Conservation (phyloP, 768 basidiomycete genomes). For the Suillus plorans region DNA sequence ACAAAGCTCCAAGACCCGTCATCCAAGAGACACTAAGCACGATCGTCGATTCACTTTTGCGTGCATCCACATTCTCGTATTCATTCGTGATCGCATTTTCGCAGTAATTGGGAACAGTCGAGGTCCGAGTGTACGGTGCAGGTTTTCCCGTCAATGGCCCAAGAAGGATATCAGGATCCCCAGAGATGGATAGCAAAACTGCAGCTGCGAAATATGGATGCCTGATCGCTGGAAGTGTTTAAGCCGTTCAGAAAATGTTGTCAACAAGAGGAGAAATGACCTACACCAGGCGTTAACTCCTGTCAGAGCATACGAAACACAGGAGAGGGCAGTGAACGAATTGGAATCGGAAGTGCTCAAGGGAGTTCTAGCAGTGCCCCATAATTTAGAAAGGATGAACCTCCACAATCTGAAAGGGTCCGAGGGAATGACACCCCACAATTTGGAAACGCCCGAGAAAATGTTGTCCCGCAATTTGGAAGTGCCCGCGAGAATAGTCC, state of each 20-base stretch:
- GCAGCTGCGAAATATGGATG: constrained; percentile 4
- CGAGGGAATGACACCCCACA: background rate
- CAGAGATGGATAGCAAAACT: background rate
- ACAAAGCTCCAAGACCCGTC: background rate
- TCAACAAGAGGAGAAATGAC: background rate
- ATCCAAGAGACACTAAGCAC: background rate
- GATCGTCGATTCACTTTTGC: background rate
- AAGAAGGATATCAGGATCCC: background rate
- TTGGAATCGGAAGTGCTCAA: background rate
- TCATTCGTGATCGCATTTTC: background rate
- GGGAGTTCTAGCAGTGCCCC: background rate
- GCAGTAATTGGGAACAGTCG: background rate
- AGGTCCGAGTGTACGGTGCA: background rate
- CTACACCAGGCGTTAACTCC: background rate
- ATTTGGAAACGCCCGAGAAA: background rate
- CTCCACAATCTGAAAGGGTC: background rate
- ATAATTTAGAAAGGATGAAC: background rate
- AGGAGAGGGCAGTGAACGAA: background rate
- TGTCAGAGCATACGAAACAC: background rate
- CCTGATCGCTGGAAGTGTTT: background rate
- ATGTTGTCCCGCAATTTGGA: background rate
- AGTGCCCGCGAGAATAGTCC: background rate
- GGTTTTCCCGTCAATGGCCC: background rate
- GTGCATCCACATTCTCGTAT: background rate
- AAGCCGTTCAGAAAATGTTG: background rate